Base-by-base conservation (phyloP, 2,329 filamentous ascomycete species). In the Metarhizium anisopliae region DNA sequence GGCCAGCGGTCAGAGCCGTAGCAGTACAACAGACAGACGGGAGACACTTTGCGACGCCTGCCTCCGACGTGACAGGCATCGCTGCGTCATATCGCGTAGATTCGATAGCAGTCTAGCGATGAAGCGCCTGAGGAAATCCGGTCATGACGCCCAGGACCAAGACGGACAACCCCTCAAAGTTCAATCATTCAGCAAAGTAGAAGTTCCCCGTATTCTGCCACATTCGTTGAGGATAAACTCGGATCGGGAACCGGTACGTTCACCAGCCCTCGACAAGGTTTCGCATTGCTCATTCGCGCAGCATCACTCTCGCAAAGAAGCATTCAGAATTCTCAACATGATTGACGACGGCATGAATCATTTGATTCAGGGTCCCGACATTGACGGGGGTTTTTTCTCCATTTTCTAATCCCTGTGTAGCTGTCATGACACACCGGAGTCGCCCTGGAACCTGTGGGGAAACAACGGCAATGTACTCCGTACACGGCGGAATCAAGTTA, bases 321-420 rank as follows among this genome's bases (percentile, higher is more conserved):
- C 70, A 6, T 61, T 75, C 11, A 60, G 62, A 16, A 68, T 75
- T 36, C 66, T 74, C 2, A 70, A 74, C 32, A 75, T 75, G 70
- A 74, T 76, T 57, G 70, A 74, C 56, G 60, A 52, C 32, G 67
- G 65, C 32, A 62, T 69, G 36, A 61, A 62, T 11, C 61, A 68
- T 60, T 53, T 73, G 2, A 73, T 75, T 52, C 64, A 72, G 47
- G 71, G 71, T 50, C 54, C 58, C 32, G 64, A 74, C 8, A 74
- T 76, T 55, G 71, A 76, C 60, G 65, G 67, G 25, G 25, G 25
- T 25, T 25, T 3, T 4, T 25, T 25, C 25, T 25, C 25, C 25
- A 25, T 25, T 25, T 25, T 25, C 25, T 4, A 25, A 25, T 25
- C 25, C 4, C 25, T 25, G 25, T 25, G 25, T 25, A 25, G 25